Evolutionary conservation across 2,329 filamentous ascomycete species (phyloP).

Genomic region (Fonsecaea multimorphosa): DNA sequence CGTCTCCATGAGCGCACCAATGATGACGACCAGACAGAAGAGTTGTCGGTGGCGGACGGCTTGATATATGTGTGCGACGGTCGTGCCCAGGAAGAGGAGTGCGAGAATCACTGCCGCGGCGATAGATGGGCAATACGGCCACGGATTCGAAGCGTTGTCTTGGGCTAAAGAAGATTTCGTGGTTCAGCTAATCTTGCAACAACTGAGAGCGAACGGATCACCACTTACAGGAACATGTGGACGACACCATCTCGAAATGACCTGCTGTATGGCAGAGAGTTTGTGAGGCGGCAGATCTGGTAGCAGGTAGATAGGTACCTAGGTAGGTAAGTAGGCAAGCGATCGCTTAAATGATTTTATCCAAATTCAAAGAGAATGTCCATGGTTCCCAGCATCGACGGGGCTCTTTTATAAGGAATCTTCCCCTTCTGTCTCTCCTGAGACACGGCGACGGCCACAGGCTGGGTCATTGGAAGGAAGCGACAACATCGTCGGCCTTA

Average conservation of each 20-base stretch:
- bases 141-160: slow-evolving; percentile 1
- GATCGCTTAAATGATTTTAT: not conserved
- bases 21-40: slow-evolving; percentile 15
- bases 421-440: not conserved
- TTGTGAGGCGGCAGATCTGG: not conserved
- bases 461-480: not conserved
- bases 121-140: slow-evolving; percentile 8
- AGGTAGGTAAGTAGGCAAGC: not conserved
- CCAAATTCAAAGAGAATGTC: not conserved
- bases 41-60: not conserved
- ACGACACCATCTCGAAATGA: not conserved
- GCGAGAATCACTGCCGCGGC: slow-evolving; percentile 8
- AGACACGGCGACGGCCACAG: not conserved
- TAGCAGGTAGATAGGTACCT: not conserved
- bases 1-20: slow-evolving; percentile 18
- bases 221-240: not conserved
- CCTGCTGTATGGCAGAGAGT: not conserved
- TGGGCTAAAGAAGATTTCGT: not conserved
- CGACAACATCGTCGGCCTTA: not conserved
- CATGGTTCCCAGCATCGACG: not conserved
- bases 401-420: not conserved
- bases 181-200: not conserved
- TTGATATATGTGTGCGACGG: slow-evolving; percentile 5
- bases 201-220: not conserved
- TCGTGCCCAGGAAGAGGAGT: not conserved